Percentiles rank a stretch among this genome's conserved stretches.
Evolutionary conservation across 176 grass and related monocot species (phyloP).

Genomic region (Oryza officinalis): DNA sequence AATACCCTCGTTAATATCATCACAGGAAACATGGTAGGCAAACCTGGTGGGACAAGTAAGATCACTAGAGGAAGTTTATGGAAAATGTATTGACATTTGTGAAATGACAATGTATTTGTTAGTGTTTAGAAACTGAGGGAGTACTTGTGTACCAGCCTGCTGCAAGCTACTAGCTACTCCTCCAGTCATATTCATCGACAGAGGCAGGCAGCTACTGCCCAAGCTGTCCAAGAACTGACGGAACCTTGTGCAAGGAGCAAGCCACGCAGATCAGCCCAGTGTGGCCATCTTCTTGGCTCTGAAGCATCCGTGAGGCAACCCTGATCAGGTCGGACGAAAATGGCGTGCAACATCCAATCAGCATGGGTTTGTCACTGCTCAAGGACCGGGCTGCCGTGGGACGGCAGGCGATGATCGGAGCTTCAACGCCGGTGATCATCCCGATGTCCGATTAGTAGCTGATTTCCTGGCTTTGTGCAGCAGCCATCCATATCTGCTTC

Average conservation of each 20-base stretch:
- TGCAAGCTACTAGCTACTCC: neutral
- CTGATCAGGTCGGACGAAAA: constrained; percentile 39
- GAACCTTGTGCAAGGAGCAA: constrained; percentile 69
- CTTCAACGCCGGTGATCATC: neutral
- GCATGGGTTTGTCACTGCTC: neutral
- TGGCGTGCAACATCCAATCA: constrained; percentile 38
- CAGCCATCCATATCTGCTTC: constrained; percentile 53
- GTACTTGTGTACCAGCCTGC: neutral
- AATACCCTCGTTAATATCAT: neutral
- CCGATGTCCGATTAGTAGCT: constrained; percentile 32
- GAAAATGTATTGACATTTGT: neutral
- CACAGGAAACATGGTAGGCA: neutral
- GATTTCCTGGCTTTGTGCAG: constrained; percentile 41
- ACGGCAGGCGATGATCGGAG: neutral
- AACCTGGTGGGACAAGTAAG: neutral
- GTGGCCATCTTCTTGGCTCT: constrained; percentile 6
- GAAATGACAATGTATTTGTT: neutral
- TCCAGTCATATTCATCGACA: neutral
- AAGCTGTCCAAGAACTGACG: constrained; percentile 44
- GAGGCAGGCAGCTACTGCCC: neutral
- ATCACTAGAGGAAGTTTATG: neutral
- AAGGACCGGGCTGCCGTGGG: neutral
- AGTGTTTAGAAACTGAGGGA: neutral
- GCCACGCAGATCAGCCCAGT: constrained; percentile 64
- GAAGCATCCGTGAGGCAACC: constrained; percentile 42